phyloP scores from a whole-genome alignment of 305 asterid genomes.

The Fraxinus angustifolia region DNA sequence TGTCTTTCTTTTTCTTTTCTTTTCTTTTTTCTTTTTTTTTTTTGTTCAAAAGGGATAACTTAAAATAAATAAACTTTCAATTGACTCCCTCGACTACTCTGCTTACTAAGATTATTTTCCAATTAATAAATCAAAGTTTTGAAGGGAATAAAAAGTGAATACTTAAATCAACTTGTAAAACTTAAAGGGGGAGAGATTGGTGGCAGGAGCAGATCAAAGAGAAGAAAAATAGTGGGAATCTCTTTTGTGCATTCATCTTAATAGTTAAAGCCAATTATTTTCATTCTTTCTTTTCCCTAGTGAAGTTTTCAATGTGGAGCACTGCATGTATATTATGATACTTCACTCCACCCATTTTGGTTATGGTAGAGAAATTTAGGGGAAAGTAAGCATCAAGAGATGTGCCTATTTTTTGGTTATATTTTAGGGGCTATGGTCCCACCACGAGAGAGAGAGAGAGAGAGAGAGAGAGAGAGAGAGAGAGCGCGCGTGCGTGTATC shows the following conservation, averaged over 20 bases:
- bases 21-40: not conserved
- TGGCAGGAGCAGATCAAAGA: not conserved
- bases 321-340: not conserved
- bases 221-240: not conserved
- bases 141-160: not conserved
- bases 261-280: not conserved
- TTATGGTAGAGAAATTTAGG: not conserved
- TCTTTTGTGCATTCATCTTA: not conserved
- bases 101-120: constrained; percentile 7
- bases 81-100: not conserved
- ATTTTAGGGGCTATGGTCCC: not conserved
- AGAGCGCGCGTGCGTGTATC: not conserved
- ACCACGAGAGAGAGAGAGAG: not conserved
- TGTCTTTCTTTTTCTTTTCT: not conserved
- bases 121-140: not conserved
- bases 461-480: not conserved
- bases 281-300: not conserved
- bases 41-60: not conserved
- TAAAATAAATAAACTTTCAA: not conserved
- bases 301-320: not conserved
- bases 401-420: not conserved
- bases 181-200: not conserved
- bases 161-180: not conserved
- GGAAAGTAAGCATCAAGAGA: not conserved
- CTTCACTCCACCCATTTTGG: not conserved